Base-by-base conservation (phyloP, 2,329 filamentous ascomycete genomes). In the Claviceps pusilla region DNA sequence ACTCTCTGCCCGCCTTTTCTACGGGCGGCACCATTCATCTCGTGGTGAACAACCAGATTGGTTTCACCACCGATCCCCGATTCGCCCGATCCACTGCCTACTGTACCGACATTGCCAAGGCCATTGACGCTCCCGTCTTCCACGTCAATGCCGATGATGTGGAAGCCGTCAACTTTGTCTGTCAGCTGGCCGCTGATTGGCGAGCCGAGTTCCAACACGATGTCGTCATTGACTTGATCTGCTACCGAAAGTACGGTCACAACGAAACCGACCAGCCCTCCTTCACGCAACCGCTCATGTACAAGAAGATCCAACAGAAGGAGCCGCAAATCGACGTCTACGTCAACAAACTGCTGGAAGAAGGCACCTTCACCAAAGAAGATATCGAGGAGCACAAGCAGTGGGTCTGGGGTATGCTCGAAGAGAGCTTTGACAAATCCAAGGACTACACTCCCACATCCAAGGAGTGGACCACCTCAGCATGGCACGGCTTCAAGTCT, bases 251-350 rank as follows among this genome's bases (percentile, higher is more conserved):
- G 76, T 84, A 96, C 70, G 93, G 93, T 58, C 93, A 98, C 82
- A 98, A 98, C 75, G 93, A 98, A 77, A 98, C 93, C 11, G 93
- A 98, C 68, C 93, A 98, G 77, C 93, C 93, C 50, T 95, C 91
- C 45, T 98, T 98, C 78, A 98, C 93, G n/a, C 93, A 98, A 70
- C 93, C 93, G 45, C 76, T 96, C 62, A 98, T 98, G 93, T 98
- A 98, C 82, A 96, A 97, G 83, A 87, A 87, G 65, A 97, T 98
- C 67, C 80, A 83, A 62, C 78, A 84, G 57, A 89, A 97, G 69
- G 79, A 85, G 59, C 82, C 86, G 48, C 87, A 93, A 68, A 83
- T 98, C 56, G 86, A 95, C 67, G 87, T 88, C 65, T 98, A 98
- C 68, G 81, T 93, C 61, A 81, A 95, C 66, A 87, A 95, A 77